phyloP scores from a whole-genome alignment of 192 early-diverging fungal genomes.

The Umbelopsis ramanniana region DNA sequence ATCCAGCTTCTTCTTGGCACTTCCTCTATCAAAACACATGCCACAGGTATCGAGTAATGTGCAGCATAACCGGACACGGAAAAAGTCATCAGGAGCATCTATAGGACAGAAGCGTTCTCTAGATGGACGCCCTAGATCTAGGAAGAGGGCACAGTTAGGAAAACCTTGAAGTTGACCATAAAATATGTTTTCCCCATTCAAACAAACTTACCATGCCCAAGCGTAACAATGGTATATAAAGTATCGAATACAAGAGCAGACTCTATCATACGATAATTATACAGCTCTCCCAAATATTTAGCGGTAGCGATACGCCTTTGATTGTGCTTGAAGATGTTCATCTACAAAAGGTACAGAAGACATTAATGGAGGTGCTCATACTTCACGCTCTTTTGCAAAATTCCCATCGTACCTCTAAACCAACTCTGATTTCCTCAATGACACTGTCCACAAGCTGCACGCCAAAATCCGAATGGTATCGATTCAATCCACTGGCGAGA shows the following conservation, averaged over 20 bases:
- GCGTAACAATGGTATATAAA: slow-evolving; percentile 79
- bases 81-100: slow-evolving; percentile 88
- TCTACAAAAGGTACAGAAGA: slow-evolving; percentile 30
- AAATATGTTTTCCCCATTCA: too few species aligned
- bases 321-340: slow-evolving; percentile 92
- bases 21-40: slow-evolving; percentile 75
- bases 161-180: too few species aligned
- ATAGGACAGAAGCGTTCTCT: slow-evolving; percentile 64
- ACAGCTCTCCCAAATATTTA: slow-evolving; percentile 91
- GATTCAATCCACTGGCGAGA: slow-evolving; percentile 74
- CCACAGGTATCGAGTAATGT: slow-evolving; percentile 90
- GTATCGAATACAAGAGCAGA: slow-evolving; percentile 80
- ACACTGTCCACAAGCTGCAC: slow-evolving; percentile 84
- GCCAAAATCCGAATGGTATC: slow-evolving; percentile 87
- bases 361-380: slow-evolving; percentile 1
- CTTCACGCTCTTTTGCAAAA: background rate
- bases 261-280: slow-evolving; percentile 88
- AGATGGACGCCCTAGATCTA: slow-evolving; percentile 55
- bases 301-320: slow-evolving; percentile 83
- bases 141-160: too few species aligned
- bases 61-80: slow-evolving; percentile 88
- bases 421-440: slow-evolving; percentile 87
- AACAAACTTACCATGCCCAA: slow-evolving; percentile 82
- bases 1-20: slow-evolving; percentile 67
- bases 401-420: slow-evolving; percentile 68